These are phyloP conservation scores for Candida andamanensis DNA, from an alignment of 805 yeast species.

Conservation along the genomic window DNA sequence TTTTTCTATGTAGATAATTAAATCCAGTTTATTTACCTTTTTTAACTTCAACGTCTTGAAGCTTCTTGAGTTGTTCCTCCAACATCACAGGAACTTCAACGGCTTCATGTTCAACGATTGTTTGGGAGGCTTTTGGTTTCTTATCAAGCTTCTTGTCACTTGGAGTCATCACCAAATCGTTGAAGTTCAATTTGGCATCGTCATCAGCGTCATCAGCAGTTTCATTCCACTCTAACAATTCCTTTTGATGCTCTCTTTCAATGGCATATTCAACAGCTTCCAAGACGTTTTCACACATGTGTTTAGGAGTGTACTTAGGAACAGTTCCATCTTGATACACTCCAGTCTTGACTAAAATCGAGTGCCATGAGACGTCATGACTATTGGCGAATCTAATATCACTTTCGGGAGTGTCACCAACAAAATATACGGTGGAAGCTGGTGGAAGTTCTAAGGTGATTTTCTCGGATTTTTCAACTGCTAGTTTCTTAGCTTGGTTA, in stretches of 20 bases:
- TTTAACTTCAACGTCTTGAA: conserved; percentile 27
- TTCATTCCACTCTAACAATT: conserved; percentile 70
- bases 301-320: conserved; percentile 77
- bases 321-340: conserved; percentile 76
- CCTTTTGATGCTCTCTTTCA: conserved; percentile 72
- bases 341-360: conserved; percentile 82
- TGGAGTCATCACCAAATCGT: conserved; percentile 44
- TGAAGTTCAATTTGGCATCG: conserved; percentile 36
- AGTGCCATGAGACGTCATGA: conserved; percentile 79
- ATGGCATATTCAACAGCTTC: conserved; percentile 82
- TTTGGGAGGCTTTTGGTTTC: conserved; percentile 7
- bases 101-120: conserved; percentile 35
- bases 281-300: conserved; percentile 65
- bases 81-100: conserved; percentile 48
- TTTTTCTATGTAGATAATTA: too few relatives aligned
- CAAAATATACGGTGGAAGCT: conserved; percentile 81
- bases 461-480: conserved; percentile 31
- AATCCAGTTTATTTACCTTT: conserved; percentile 2
- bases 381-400: conserved; percentile 85
- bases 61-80: conserved; percentile 37
- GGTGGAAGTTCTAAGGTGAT: conserved; percentile 64
- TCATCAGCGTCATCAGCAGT: conserved; percentile 32
- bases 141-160: conserved; percentile 17
- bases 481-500: conserved; percentile 20
- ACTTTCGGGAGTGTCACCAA: conserved; percentile 87